These are phyloP conservation scores for Eustoma russellianum DNA, from an alignment of 257 asterid species.

Conservation along the genomic window DNA sequence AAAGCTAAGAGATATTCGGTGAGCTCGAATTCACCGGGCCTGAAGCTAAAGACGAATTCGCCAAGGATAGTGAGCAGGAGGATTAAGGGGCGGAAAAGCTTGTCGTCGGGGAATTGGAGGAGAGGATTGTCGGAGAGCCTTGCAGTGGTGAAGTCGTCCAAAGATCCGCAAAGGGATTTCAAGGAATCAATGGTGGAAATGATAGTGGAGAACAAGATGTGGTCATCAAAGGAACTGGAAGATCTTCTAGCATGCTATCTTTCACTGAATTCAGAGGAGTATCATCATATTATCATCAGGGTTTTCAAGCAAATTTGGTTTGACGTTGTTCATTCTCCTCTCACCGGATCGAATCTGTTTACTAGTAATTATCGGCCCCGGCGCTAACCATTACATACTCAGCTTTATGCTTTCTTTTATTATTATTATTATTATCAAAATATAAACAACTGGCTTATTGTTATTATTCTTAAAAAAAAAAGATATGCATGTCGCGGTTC, in stretches of 20 bases:
- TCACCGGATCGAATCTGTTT: no score
- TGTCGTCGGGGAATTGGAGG: slow-evolving; percentile 14
- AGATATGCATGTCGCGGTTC: no score
- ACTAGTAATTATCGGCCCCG: no score
- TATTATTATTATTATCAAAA: no score
- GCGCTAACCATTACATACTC: no score
- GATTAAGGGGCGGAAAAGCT: slow-evolving; percentile 32
- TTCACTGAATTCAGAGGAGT: slow-evolving; percentile 47
- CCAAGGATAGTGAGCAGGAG: slow-evolving; percentile 33
- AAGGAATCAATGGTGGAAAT: slow-evolving; percentile 72
- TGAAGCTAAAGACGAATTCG: slow-evolving; percentile 41
- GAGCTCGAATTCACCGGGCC: slow-evolving; percentile 27
- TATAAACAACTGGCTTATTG: no score
- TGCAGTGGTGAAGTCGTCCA: slow-evolving; percentile 54
- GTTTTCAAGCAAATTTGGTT: slow-evolving; percentile 70
- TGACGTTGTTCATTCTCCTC: slow-evolving; percentile 21
- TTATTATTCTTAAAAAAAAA: no score
- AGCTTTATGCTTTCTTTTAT: no score
- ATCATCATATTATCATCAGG: slow-evolving; percentile 50
- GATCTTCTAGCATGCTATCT: slow-evolving; percentile 59
- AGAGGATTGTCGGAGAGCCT: slow-evolving; percentile 37
- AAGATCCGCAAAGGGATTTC: slow-evolving; percentile 51
- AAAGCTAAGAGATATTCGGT: slow-evolving; percentile 11
- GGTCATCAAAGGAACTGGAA: slow-evolving; percentile 43
- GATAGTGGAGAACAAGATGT: slow-evolving; percentile 55